Conservation (phyloP, 192 early-diverging fungal genomes). For the Umbelopsis ramanniana region DNA sequence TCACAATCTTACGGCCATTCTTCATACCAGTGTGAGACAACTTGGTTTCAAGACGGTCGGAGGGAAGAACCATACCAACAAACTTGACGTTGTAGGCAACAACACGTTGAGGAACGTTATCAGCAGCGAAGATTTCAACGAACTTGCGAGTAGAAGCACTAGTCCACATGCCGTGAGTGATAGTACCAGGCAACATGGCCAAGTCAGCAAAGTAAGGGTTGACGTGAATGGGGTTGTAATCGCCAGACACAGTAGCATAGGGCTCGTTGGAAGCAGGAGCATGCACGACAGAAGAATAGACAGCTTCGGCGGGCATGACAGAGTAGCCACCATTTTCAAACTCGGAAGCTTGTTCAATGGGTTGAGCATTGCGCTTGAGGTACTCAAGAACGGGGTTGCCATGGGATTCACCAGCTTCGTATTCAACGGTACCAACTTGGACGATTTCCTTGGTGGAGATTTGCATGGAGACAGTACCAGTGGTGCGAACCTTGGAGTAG, state of each 20-base stretch:
- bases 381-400: slow-evolving; percentile 93
- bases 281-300: slow-evolving; percentile 85
- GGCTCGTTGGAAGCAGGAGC: slow-evolving; percentile 85
- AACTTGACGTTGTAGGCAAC: slow-evolving; percentile 85
- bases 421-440: slow-evolving; percentile 81
- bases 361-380: slow-evolving; percentile 81
- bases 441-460: slow-evolving; percentile 83
- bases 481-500: slow-evolving; percentile 76
- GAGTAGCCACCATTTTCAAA: slow-evolving; percentile 93
- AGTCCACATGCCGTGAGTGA: slow-evolving; percentile 99
- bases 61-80: slow-evolving; percentile 92
- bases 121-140: slow-evolving; percentile 94
- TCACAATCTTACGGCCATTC: slow-evolving; percentile 95
- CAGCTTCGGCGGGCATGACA: slow-evolving; percentile 84
- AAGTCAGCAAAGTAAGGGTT: slow-evolving; percentile 94
- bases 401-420: slow-evolving; percentile 71
- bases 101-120: slow-evolving; percentile 90
- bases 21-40: slow-evolving; percentile 93
- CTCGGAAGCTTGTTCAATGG: slow-evolving; percentile 87
- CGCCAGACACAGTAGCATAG: slow-evolving; percentile 87
- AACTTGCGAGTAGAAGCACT: slow-evolving; percentile 92
- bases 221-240: slow-evolving; percentile 96
- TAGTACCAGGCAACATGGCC: slow-evolving; percentile 88
- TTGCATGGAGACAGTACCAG: slow-evolving; percentile 75
- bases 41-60: slow-evolving; percentile 88